Conservation (phyloP, 2,329 filamentous ascomycete genomes). For the Escovopsis sp. region DNA sequence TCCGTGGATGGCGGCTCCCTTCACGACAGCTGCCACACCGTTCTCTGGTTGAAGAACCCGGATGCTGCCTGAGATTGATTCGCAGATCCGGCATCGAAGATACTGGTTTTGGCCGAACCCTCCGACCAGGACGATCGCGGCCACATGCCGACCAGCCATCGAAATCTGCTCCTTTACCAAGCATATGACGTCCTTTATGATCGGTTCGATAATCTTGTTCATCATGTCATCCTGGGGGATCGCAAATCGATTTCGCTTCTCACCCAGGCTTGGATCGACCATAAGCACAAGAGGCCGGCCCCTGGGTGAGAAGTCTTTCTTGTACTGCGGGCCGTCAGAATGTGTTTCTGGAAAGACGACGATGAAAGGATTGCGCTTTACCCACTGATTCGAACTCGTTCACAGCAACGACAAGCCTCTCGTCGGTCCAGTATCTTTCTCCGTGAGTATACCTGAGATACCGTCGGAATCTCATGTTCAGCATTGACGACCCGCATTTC, state of each 20-base stretch:
- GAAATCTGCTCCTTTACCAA: slow-evolving; percentile 26
- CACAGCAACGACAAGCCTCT: slow-evolving; percentile 25
- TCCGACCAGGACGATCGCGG: slow-evolving; percentile 31
- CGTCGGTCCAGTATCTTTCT: slow-evolving; percentile 27
- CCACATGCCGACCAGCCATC: slow-evolving; percentile 20
- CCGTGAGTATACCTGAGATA: slow-evolving; percentile 29
- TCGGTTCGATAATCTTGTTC: slow-evolving; percentile 34
- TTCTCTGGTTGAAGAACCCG: slow-evolving; percentile 33
- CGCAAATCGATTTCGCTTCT: slow-evolving; percentile 17
- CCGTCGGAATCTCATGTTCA: slow-evolving; percentile 32
- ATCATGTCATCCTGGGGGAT: slow-evolving; percentile 45
- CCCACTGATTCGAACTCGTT: slow-evolving; percentile 27
- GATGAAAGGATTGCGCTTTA: slow-evolving; percentile 24
- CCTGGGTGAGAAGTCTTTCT: slow-evolving; percentile 23
- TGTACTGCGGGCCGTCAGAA: slow-evolving; percentile 15
- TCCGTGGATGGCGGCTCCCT: slow-evolving; percentile 32
- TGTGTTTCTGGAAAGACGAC: not conserved
- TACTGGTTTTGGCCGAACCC: slow-evolving; percentile 33
- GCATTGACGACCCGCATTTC: slow-evolving; percentile 33
- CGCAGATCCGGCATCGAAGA: slow-evolving; percentile 25
- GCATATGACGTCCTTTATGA: slow-evolving; percentile 27
- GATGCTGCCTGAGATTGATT: slow-evolving; percentile 19
- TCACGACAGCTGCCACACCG: slow-evolving; percentile 35
- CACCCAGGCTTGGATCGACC: slow-evolving; percentile 18
- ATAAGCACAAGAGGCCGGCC: slow-evolving; percentile 22